Evolutionary conservation across 257 asterid genomes (phyloP).

Genomic region (Jacaranda copaia): DNA sequence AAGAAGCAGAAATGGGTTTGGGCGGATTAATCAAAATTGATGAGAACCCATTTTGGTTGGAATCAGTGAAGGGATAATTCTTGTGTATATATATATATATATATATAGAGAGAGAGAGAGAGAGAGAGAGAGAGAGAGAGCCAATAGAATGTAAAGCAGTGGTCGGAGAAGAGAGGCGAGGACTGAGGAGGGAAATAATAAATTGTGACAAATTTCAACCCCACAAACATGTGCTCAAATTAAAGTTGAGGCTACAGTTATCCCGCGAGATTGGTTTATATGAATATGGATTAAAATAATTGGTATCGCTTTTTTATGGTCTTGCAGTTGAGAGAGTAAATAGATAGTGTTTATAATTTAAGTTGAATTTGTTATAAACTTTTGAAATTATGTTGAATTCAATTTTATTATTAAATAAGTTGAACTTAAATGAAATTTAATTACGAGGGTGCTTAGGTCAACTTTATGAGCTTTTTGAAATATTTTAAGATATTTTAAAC

Average conservation of each 20-base stretch:
- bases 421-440: too few relatives aligned
- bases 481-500: too few relatives aligned
- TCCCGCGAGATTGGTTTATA: background rate
- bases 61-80: background rate
- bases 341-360: too few relatives aligned
- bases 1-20: background rate
- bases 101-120: conserved; percentile 1
- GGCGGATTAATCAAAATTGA: conserved; percentile 8
- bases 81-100: too few relatives aligned
- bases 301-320: too few relatives aligned
- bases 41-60: background rate
- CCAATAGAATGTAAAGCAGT: background rate
- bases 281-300: too few relatives aligned
- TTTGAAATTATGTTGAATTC: too few relatives aligned
- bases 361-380: too few relatives aligned
- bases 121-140: conserved; percentile 10
- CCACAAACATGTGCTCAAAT: conserved; percentile 3
- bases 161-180: background rate
- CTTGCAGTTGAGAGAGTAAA: too few relatives aligned
- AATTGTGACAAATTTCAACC: conserved; percentile 3
- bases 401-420: too few relatives aligned
- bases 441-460: too few relatives aligned
- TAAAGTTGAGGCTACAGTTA: conserved; percentile 14
- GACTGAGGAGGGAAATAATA: background rate
- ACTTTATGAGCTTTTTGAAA: too few relatives aligned